Evolutionary conservation across 179 eudicot species (phyloP), one percentile per base, ranked within the genome.

Genomic region (Vitellaria paradoxa): DNA sequence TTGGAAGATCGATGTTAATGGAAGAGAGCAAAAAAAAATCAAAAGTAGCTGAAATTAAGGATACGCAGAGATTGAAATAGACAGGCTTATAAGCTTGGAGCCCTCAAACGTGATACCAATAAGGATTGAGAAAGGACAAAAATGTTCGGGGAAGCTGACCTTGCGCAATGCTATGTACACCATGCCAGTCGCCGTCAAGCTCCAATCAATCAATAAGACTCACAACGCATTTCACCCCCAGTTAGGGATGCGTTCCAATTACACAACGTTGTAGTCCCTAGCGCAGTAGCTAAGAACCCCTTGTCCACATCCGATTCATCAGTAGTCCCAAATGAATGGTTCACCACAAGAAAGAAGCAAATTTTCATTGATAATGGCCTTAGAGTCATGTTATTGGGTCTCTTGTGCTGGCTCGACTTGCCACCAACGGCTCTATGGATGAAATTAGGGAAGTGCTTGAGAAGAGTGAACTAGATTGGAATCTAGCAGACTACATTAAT

Each of bases 161-260:
- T 46, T 87, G 45, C 85, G 88, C 21, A 87, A 85, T 57, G 90
- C 85, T 37, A 87, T 87, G 90, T 75, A 82, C 87, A 87, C 88
- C 20, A 87, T 87, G 90, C 90, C 90, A 0, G 90, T 87, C 1
- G 90, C 90, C 9, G 85, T 85, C 40, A 76, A 84, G 70, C 82
- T 87, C 4, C 88, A 85, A 9, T 83, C 90, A 3, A 49, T 82
- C 15, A 84, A 85, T 73, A 79, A 42, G 63, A 5, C 70, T 9
- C 85, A 82, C 0, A 85, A 87, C 78, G 68, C 82, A 2, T 46
- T 85, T 23, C 73, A 74, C 6, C 90, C 80, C 83, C 0, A 81
- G 73, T 52, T 57, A 84, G 8, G 10, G 90, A 87, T 9, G 79
- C 82, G 21, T 85, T 87, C 76, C 68, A 79, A 13, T 62, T 87